Evolutionary conservation across 2,329 filamentous ascomycete species (phyloP).

Genomic region (Aspergillus ruber): DNA sequence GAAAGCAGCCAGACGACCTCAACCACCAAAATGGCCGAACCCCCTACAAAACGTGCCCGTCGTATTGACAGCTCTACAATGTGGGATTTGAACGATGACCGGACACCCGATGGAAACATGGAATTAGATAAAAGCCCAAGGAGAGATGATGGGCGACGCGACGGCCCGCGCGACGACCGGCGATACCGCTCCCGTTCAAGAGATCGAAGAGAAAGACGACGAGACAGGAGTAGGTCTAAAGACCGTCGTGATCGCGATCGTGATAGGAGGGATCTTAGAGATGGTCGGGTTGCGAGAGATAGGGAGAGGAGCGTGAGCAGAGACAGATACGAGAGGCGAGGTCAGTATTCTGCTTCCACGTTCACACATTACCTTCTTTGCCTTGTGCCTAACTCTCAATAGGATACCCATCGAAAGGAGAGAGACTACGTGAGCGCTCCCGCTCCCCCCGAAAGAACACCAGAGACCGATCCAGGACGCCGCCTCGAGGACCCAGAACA

Average conservation of each 20-base stretch:
- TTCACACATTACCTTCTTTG: not conserved
- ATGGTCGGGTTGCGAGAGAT: slow-evolving; percentile 33
- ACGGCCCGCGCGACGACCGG: slow-evolving; percentile 33
- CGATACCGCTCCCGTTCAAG: slow-evolving; percentile 35
- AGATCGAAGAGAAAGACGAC: slow-evolving; percentile 34
- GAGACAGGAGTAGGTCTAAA: slow-evolving; percentile 40
- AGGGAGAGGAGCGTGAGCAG: slow-evolving; percentile 34
- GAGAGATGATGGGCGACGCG: slow-evolving; percentile 32
- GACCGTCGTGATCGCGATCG: slow-evolving; percentile 32
- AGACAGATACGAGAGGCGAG: slow-evolving; percentile 35
- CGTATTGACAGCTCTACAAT: slow-evolving; percentile 55
- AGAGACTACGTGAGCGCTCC: slow-evolving; percentile 31
- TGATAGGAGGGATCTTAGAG: slow-evolving; percentile 28
- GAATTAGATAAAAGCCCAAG: slow-evolving; percentile 31
- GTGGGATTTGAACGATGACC: slow-evolving; percentile 48
- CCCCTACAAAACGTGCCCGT: slow-evolving; percentile 46
- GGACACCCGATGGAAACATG: slow-evolving; percentile 20
- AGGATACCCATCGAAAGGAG: slow-evolving; percentile 27
- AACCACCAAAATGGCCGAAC: slow-evolving; percentile 44
- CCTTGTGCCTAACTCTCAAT: not conserved
- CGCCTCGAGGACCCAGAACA: slow-evolving; percentile 27
- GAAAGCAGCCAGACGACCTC: slow-evolving; percentile 5
- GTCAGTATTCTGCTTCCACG: slow-evolving; percentile 19
- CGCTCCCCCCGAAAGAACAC: slow-evolving; percentile 34
- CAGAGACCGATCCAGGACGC: slow-evolving; percentile 29